Conservation (phyloP, 164 flowering plant species). For the Berberis thunbergii region DNA sequence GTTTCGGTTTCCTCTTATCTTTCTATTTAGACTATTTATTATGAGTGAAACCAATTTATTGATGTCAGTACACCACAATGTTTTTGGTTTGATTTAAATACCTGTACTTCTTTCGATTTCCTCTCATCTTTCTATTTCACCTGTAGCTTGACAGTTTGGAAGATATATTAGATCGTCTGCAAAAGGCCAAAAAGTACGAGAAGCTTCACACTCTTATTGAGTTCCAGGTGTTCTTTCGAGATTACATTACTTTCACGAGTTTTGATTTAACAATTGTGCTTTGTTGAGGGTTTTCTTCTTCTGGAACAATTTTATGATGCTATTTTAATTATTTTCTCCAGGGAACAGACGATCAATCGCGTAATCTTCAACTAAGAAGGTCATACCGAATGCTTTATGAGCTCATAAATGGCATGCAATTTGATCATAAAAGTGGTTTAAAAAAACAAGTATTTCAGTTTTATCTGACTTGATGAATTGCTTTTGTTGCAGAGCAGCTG, state of each 20-base stretch:
- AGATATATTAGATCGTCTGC: slow-evolving; percentile 37
- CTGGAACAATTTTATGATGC: neutral
- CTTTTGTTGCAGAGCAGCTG: slow-evolving; percentile 38
- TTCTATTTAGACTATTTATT: too few relatives aligned
- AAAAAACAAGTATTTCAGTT: neutral
- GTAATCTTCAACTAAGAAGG: neutral
- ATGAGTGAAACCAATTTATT: neutral
- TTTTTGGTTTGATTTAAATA: neutral
- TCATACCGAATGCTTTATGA: neutral
- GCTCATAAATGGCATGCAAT: too few relatives aligned
- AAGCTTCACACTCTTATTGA: slow-evolving; percentile 28
- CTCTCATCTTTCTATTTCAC: neutral
- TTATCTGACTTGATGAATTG: neutral
- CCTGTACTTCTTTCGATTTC: neutral
- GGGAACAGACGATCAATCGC: too few relatives aligned
- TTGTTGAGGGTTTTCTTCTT: neutral
- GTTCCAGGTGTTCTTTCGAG: slow-evolving; percentile 41
- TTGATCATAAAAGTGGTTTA: neutral
- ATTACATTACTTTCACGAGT: neutral
- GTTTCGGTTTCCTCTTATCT: slow-evolving; percentile 14
- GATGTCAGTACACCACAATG: neutral
- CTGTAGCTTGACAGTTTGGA: slow-evolving; percentile 51
- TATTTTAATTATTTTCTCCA: neutral
- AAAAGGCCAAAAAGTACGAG: slow-evolving; percentile 39
- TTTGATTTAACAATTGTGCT: neutral